Evolutionary conservation across 768 basidiomycete species (phyloP).

Genomic region (Zangia roseola): DNA sequence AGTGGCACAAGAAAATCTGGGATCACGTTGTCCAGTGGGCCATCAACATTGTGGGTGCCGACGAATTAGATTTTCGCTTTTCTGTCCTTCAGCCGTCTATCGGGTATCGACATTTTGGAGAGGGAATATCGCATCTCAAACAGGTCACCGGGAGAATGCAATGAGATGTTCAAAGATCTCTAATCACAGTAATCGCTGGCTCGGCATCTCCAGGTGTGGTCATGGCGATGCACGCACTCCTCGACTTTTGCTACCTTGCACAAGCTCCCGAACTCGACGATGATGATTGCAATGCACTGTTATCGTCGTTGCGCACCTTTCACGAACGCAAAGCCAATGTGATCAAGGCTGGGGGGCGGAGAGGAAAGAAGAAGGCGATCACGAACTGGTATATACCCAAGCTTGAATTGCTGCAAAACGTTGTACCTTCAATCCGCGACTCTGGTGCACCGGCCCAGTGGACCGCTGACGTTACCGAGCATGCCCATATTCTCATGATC

Average conservation of each 20-base stretch:
- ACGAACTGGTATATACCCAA: constrained; percentile 27
- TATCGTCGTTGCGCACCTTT: constrained; percentile 6
- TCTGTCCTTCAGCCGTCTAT: constrained; percentile 1
- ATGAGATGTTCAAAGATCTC: no score
- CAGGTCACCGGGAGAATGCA: no score
- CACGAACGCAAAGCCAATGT: constrained; percentile 10
- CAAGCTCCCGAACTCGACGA: constrained; percentile 15
- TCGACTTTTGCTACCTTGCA: constrained; percentile 27
- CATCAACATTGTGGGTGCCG: neutral
- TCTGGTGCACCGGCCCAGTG: constrained; percentile 34
- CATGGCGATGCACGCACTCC: neutral
- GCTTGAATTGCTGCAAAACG: constrained; percentile 11
- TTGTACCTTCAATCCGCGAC: constrained; percentile 15
- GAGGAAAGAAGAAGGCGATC: neutral
- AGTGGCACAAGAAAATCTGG: constrained; percentile 16
- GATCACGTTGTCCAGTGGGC: constrained; percentile 13
- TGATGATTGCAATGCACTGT: constrained; percentile 5
- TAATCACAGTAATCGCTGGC: no score
- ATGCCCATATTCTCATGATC: constrained; percentile 32
- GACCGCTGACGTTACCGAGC: constrained; percentile 36
- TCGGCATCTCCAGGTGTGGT: no score
- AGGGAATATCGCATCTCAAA: constrained; percentile 31
- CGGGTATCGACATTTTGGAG: constrained; percentile 36
- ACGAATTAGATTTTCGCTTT: neutral
- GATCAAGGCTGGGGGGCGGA: constrained; percentile 7